Evolutionary conservation across 2,329 filamentous ascomycete species (phyloP), one percentile per base, ranked within the genome.

Genomic region (Aspergillus sp.): DNA sequence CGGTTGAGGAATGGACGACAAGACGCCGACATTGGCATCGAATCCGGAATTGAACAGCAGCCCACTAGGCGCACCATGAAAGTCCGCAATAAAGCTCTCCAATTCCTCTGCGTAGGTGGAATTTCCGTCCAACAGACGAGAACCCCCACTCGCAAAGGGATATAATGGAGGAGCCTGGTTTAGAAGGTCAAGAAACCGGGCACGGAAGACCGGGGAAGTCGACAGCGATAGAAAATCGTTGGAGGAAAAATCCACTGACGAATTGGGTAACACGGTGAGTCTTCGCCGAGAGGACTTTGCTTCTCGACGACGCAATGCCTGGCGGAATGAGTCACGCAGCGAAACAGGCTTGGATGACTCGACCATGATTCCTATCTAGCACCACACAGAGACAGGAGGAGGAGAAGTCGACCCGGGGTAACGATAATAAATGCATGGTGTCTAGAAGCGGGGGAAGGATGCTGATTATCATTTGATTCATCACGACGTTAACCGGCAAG

Each of bases 111-210:
- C 75, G 55, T 82, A 83, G 0, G 53, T 32, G 1, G 76, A 82
- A 56, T 86, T 86, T 2, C 84, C 84, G 50, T 86, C 80, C 4
- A 85, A 68, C 0, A 86, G 68, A 6, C 84, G 72, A 0, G 81
- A 83, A 2, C 83, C 82, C 1, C 75, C 73, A 39, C 76, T 77
- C 27, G 77, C 75, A 19, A 82, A 70, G 0, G 69, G 67, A n/a
- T 69, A 59, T 2, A 52, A 49, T 26, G 65, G 48, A 1, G 64
- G 54, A 37, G 62, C 57, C 44, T 33, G 66, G 47, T 48, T 58
- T 2, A 79, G 60, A 47, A 78, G 74, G 6, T 66, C 43, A 7
- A 81, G 60, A 49, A 74, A 82, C 2, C 66, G 62, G 4, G 62
- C 40, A 5, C 73, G 73, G n/a, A 81, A 70, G 5, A 59, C 57